Evolutionary conservation across 2,329 filamentous ascomycete species (phyloP), one percentile per base, ranked within the genome.

Genomic region (Aspergillus bombycis): DNA sequence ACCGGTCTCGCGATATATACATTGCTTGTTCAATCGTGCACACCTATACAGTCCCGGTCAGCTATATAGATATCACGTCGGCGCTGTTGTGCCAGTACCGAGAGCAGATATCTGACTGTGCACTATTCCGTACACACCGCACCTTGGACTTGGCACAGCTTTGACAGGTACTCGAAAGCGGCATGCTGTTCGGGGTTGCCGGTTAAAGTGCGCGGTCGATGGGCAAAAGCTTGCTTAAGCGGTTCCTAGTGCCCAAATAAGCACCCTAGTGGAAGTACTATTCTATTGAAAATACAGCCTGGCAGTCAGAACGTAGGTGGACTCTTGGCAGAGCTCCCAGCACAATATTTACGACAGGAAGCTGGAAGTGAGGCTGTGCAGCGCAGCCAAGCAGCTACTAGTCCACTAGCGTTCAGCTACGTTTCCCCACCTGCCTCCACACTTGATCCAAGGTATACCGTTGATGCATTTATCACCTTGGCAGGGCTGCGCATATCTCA

Each of bases 11-110:
- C 78, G 74, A 58, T 75, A 77, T 2, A 74, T 64, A 61, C 78
- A 80, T 54, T 75, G 69, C 61, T 78, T 77, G 23, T 72, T 70
- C 30, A 79, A 66, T 21, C 78, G 75, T 34, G 68, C 67, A 53
- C 78, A 80, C 62, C 77, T 78, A 52, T 50, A 4, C 6, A 21
- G 10, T 36, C 4, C 61, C 12, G 43, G 30, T 45, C 14, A 62
- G 26, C 38, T n/a, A 41, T 26, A 12, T 3, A 3, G 16, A 11
- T 4, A 41, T 32, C 30, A 11, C 9, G 1, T 6, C 10, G 6
- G 26, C n/a, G 5, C 14, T 2, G 4, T n/a, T 23, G 16, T 14
- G 7, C 57, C 38, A 8, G 32, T 60, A 71, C 69, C 70, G 62
- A 32, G 62, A 63, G 52, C 68, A 71, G 4, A 56, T 38, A n/a